Evolutionary conservation across 75 land plant genomes (phyloP), one percentile per base, ranked within the genome.

Genomic region (Selaginella moellendorffii): DNA sequence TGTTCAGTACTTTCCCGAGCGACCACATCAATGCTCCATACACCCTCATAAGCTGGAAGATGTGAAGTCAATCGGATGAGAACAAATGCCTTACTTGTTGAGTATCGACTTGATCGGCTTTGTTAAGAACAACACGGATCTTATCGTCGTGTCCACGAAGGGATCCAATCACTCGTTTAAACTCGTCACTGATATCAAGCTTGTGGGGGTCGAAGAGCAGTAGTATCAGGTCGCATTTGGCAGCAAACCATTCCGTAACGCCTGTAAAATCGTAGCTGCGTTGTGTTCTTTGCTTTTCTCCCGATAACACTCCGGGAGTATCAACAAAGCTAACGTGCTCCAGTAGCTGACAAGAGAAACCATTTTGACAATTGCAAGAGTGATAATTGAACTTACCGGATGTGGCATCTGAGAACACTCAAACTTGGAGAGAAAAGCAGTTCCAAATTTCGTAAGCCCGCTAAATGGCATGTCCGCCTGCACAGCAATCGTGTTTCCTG

Each of bases 21-120:
- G 96, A 92, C 97, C 97, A 92, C 97, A 92, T 92, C 64, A 92
- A 64, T 53, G 97, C 97, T 30, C 97, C 97, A 76, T 92, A 92
- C 8, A 92, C 97, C 67, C 97, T 85, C 90, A 92, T 92, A 25
- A 88, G 78, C 97, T 92, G 73, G 65, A 72, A 69, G 18, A n/a
- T n/a, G n/a, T n/a, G n/a, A n/a, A n/a, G n/a, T n/a, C n/a, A n/a
- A n/a, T n/a, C n/a, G n/a, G n/a, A n/a, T n/a, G n/a, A n/a, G n/a
- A n/a, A n/a, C n/a, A n/a, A n/a, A n/a, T n/a, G n/a, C n/a, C n/a
- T n/a, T 67, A 88, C 96, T 76, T 92, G 97, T 67, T 88, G 97
- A 9, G 97, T 92, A 65, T 92, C 96, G 53, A 92, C 81, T 77
- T 92, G 97, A 64, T 92, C 96, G 0, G 96, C 97, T 62, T 92